Evolutionary conservation across 2,329 filamentous ascomycete genomes (phyloP).

Genomic region (Cladosporium sp.): DNA sequence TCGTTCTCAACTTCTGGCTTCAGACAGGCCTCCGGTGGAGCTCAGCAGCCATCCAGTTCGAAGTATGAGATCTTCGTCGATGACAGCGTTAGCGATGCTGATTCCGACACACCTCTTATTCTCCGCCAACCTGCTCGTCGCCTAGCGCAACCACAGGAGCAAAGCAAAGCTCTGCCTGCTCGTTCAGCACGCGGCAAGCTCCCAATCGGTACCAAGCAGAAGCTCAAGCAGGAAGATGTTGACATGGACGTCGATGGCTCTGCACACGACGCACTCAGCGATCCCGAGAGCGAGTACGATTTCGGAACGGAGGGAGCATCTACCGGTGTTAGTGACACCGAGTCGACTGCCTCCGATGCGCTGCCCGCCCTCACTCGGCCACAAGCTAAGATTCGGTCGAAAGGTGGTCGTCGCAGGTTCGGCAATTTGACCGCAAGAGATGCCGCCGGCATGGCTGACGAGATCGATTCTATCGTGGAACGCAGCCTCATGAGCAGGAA

Average conservation of each 20-base stretch:
- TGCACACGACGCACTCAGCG: neutral
- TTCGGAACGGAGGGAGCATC: neutral
- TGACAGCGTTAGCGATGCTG: constrained; percentile 36
- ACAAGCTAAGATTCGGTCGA: neutral
- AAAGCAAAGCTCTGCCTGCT: neutral
- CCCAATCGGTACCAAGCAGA: neutral
- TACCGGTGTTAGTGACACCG: constrained; percentile 4
- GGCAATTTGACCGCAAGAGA: constrained; percentile 22
- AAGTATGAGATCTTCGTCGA: constrained; percentile 27
- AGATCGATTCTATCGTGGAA: constrained; percentile 20
- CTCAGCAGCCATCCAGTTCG: constrained; percentile 26
- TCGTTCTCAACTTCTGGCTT: constrained; percentile 7
- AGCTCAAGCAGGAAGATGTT: neutral
- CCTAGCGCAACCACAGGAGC: neutral
- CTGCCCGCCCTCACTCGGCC: neutral
- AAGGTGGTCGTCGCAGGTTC: constrained; percentile 16
- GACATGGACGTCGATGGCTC: neutral
- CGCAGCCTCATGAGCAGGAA: constrained; percentile 23
- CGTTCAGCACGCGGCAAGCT: neutral
- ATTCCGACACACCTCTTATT: constrained; percentile 27
- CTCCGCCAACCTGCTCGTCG: neutral
- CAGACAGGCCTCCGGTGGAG: constrained; percentile 10
- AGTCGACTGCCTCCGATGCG: neutral
- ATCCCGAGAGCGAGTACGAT: constrained; percentile 2
- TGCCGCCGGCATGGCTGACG: constrained; percentile 15